Evolutionary conservation across 192 early-diverging fungal genomes (phyloP).

Genomic region (Coemansia sp.): DNA sequence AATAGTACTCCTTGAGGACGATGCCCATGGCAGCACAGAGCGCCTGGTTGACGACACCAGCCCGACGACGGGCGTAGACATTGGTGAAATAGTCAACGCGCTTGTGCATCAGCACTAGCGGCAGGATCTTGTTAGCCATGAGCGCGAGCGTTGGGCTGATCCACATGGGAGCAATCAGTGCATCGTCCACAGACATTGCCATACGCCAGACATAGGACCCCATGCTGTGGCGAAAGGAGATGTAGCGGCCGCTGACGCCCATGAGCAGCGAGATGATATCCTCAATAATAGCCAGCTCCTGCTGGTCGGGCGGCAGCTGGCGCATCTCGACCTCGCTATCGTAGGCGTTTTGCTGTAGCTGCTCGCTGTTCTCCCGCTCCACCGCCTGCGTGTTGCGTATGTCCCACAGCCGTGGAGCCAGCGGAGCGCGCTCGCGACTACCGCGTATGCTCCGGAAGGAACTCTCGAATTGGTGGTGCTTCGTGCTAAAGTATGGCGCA

Average conservation of each 20-base stretch:
- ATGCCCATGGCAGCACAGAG: constrained; percentile 77
- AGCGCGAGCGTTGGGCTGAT: constrained; percentile 57
- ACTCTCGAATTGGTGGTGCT: constrained; percentile 43
- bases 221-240: constrained; percentile 48
- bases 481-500: constrained; percentile 34
- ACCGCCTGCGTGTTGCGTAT: constrained; percentile 13
- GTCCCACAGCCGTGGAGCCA: constrained; percentile 37
- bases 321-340: constrained; percentile 37
- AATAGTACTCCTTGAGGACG: constrained; percentile 80
- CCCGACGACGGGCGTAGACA: constrained; percentile 68
- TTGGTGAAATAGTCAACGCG: constrained; percentile 77
- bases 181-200: constrained; percentile 22
- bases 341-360: constrained; percentile 14
- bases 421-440: constrained; percentile 36
- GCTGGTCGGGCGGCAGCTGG: constrained; percentile 54
- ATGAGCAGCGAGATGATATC: constrained; percentile 86
- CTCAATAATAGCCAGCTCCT: constrained; percentile 83
- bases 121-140: constrained; percentile 75
- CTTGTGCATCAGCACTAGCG: constrained; percentile 72
- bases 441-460: constrained; percentile 41
- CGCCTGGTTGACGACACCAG: constrained; percentile 87
- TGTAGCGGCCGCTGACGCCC: constrained; percentile 80
- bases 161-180: constrained; percentile 59
- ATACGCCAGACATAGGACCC: constrained; percentile 48
- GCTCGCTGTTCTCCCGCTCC: constrained; percentile 7